Percentiles rank a stretch among this genome's conserved stretches.
Evolutionary conservation across 306 rosid genomes (phyloP).

Genomic region (Vicia villosa): DNA sequence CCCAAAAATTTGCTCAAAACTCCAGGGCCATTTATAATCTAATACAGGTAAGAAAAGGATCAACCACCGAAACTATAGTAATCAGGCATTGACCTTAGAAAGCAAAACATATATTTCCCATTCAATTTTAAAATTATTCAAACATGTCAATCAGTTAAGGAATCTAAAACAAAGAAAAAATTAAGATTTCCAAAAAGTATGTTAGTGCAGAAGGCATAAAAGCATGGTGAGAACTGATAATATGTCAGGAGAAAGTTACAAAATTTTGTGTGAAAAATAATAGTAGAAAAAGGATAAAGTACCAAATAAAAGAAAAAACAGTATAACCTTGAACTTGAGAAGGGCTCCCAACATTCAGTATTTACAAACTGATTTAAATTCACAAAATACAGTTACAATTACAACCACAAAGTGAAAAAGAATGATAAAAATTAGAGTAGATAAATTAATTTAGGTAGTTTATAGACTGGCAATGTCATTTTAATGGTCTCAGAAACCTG

Average conservation of each 20-base stretch:
- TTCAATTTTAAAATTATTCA: conserved; percentile 31
- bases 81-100: conserved; percentile 32
- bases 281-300: conserved; percentile 7
- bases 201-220: conserved; percentile 28
- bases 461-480: too few relatives aligned
- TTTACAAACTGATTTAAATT: too few relatives aligned
- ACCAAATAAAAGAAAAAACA: too few relatives aligned
- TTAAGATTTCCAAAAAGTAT: conserved; percentile 4
- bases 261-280: conserved; percentile 14
- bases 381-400: too few relatives aligned
- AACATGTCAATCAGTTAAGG: conserved; percentile 34
- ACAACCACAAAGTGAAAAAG: too few relatives aligned
- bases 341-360: too few relatives aligned
- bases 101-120: conserved; percentile 28
- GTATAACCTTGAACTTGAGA: too few relatives aligned
- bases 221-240: conserved; percentile 19
- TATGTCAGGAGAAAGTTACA: conserved; percentile 19
- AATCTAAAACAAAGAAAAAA: conserved; percentile 16
- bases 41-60: conserved; percentile 32
- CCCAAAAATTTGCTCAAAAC: conserved; percentile 96
- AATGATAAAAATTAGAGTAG: too few relatives aligned
- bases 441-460: too few relatives aligned
- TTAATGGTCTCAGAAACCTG: too few relatives aligned
- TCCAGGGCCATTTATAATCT: conserved; percentile 99
- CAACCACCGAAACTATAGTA: conserved; percentile 29